Percentiles rank a stretch among this genome's conserved stretches.
phyloP scores from a whole-genome alignment of 768 basidiomycete species.

The Cyathus striatus region DNA sequence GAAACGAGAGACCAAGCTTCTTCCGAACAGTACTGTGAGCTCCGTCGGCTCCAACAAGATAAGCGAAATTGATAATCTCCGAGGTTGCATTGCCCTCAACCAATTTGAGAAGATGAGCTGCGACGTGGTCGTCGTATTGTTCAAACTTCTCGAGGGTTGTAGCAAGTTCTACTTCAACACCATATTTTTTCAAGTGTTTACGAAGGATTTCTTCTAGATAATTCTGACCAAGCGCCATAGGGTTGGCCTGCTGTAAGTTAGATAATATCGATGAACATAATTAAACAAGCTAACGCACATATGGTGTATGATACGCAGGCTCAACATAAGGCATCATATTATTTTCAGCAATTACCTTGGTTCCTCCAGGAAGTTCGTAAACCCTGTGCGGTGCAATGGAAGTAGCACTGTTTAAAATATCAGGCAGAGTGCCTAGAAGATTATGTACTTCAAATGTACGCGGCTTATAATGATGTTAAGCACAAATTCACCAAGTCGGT shows the following conservation, averaged over 20 bases:
- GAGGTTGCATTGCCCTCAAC: no score
- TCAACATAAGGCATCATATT: slow-evolving; percentile 1
- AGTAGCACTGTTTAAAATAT: slow-evolving; percentile 5
- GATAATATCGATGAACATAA: not conserved
- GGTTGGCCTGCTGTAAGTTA: slow-evolving; percentile 9
- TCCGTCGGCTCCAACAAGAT: no score
- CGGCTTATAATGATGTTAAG: no score
- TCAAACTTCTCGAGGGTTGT: slow-evolving; percentile 27
- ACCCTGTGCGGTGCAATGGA: not conserved
- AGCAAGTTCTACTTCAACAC: slow-evolving; percentile 24
- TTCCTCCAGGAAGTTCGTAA: slow-evolving; percentile 9
- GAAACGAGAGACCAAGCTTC: no score
- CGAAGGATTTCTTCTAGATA: slow-evolving; percentile 24
- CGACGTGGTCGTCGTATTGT: slow-evolving; percentile 24
- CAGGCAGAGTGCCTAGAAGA: slow-evolving; percentile 14
- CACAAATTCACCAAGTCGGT: no score
- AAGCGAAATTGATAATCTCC: no score
- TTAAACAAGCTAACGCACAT: slow-evolving; percentile 7
- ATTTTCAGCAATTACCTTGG: not conserved
- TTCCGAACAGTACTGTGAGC: no score
- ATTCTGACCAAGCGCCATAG: slow-evolving; percentile 16
- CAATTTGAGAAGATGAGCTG: slow-evolving; percentile 13
- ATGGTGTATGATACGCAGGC: slow-evolving; percentile 11
- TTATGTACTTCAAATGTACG: slow-evolving; percentile 18
- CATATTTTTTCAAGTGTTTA: slow-evolving; percentile 15